These are phyloP conservation scores for Antarctomyces pellizariae DNA, from an alignment of 495 filamentous ascomycete genomes.

Conservation along the genomic window DNA sequence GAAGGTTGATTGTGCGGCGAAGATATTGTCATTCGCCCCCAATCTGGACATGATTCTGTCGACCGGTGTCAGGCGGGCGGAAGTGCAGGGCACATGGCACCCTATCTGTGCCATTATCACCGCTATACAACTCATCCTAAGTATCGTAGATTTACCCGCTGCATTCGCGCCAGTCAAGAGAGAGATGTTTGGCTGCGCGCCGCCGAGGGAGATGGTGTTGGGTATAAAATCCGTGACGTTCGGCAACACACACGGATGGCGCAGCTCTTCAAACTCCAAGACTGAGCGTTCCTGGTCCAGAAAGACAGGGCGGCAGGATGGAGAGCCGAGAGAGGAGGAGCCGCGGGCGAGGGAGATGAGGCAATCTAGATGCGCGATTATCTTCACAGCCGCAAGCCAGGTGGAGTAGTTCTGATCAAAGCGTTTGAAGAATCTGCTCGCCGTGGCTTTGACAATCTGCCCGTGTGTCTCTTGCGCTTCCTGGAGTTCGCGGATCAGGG, in stretches of 20 bases:
- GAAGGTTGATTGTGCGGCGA: slow-evolving; percentile 93
- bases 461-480: slow-evolving; percentile 88
- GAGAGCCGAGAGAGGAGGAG: slow-evolving; percentile 58
- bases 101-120: slow-evolving; percentile 98
- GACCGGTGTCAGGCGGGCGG: slow-evolving; percentile 69
- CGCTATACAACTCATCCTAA: slow-evolving; percentile 91
- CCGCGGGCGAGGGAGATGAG: slow-evolving; percentile 79
- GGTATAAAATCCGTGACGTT: slow-evolving; percentile 89
- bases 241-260: slow-evolving; percentile 82
- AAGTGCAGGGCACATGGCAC: slow-evolving; percentile 68
- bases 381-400: slow-evolving; percentile 75
- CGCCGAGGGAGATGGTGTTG: slow-evolving; percentile 79
- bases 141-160: slow-evolving; percentile 93
- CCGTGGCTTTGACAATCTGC: slow-evolving; percentile 76
- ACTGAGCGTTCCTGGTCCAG: slow-evolving; percentile 65
- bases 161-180: slow-evolving; percentile 93
- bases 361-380: slow-evolving; percentile 85
- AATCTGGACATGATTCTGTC: slow-evolving; percentile 99
- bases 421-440: slow-evolving; percentile 57
- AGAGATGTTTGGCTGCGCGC: slow-evolving; percentile 54
- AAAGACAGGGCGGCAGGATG: slow-evolving; percentile 72
- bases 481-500: slow-evolving; percentile 61
- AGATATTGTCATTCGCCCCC: slow-evolving; percentile 97
- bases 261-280: slow-evolving; percentile 73
- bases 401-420: slow-evolving; percentile 70